Base-by-base conservation (phyloP, 202 grass and related monocot species). In the Cymbopogon flexuosus region DNA sequence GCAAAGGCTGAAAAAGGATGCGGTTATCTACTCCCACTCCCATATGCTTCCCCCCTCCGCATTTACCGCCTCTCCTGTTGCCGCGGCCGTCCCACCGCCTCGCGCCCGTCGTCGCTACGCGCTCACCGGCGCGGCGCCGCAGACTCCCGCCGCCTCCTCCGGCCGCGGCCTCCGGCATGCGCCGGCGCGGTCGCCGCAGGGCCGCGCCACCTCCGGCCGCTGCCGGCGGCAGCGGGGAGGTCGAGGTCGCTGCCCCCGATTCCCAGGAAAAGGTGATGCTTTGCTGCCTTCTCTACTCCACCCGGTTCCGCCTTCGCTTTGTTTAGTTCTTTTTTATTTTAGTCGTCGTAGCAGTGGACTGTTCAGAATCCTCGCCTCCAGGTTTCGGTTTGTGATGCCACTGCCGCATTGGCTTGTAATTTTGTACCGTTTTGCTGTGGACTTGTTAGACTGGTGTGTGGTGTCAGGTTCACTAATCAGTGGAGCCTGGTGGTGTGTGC, bases 181-280 rank as follows among this genome's bases (percentile, higher is more conserved):
- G 4, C 31, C 31, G 31, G 36, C 34, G 83, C 41, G 67, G 88
- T 35, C 83, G 80, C 23, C 59, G 81, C 64, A 78, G 73, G 61
- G 49, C 68, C 31, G 23, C 29, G 27, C 41, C 33, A 9, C 19
- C 54, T 30, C 59, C 71, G 39, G 16, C 70, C 45, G 43, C 81
- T 18, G 45, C 35, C 9, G 35, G 35, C 35, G 35, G 35, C 35
- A 4, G 35, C 35, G 35, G 35, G 35, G 35, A 36, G 35, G 13
- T 78, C 39, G 35, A 36, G 35, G 13, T 78, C 39, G 43, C 81
- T 21, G 45, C 35, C 11, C 39, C 93, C 2, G 73, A 29, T 31
- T 56, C 76, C 54, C 75, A 71, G 15, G 84, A 83, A 19, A 89
- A 89, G 87, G 87, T 89, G 58, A 81, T 31, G 36, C 36, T 39